phyloP scores from a whole-genome alignment of 2,329 filamentous ascomycete species.

The Sporothrix mexicana region DNA sequence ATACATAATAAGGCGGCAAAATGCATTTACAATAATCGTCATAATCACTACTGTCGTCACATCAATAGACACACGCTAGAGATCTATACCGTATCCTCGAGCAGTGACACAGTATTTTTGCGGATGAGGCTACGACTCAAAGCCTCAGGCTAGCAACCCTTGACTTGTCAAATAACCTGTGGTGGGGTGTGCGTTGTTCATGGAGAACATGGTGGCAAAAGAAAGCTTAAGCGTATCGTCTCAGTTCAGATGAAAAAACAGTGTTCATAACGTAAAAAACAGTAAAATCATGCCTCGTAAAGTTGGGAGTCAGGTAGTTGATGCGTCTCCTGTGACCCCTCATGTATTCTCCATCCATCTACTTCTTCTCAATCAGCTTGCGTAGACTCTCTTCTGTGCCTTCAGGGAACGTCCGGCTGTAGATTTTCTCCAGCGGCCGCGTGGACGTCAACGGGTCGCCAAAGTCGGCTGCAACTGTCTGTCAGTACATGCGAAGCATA shows the following conservation, averaged over 20 bases:
- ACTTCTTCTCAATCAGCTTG: constrained; percentile 27
- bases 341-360: not conserved
- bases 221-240: not conserved
- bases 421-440: constrained; percentile 40
- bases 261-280: not conserved
- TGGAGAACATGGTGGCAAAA: no score
- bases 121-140: no score
- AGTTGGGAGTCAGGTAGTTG: not conserved
- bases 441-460: constrained; percentile 55
- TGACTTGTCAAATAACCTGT: no score
- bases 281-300: constrained; percentile 14
- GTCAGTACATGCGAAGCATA: constrained; percentile 26
- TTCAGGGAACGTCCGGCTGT: constrained; percentile 40
- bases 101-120: not conserved
- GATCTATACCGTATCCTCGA: not conserved
- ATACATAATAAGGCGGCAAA: not conserved
- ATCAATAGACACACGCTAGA: not conserved
- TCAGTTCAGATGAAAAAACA: not conserved
- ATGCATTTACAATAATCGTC: not conserved
- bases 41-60: not conserved
- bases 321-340: no score
- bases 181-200: no score
- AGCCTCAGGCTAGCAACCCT: no score
- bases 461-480: constrained; percentile 45
- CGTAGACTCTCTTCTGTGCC: constrained; percentile 50